These are phyloP conservation scores for Sporobolomyces phaffii DNA, from an alignment of 768 basidiomycete species.

Conservation along the genomic window DNA sequence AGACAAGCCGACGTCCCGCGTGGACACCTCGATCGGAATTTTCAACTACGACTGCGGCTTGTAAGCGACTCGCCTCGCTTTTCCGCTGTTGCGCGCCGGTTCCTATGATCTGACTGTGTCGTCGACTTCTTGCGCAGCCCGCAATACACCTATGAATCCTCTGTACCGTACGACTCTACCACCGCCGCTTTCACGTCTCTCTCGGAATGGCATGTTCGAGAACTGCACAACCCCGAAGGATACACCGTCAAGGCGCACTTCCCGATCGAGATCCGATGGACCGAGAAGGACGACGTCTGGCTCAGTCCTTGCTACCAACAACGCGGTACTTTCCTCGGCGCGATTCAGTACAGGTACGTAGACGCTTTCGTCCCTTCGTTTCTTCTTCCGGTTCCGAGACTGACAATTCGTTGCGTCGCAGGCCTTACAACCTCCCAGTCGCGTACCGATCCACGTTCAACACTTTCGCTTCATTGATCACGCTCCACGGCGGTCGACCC, in stretches of 20 bases:
- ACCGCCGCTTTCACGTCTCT: conserved; percentile 65
- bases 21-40: conserved; percentile 73
- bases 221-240: conserved; percentile 63
- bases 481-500: conserved; percentile 68
- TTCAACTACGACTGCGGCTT: conserved; percentile 86
- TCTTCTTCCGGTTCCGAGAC: too few species aligned
- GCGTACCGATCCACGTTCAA: conserved; percentile 71
- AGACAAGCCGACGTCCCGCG: conserved; percentile 35
- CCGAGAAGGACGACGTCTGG: conserved; percentile 85
- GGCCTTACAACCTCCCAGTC: conserved; percentile 65
- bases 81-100: too few species aligned
- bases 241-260: conserved; percentile 69
- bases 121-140: too few species aligned
- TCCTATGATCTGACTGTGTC: too few species aligned
- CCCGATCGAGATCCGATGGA: conserved; percentile 85
- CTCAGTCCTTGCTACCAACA: conserved; percentile 77
- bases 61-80: conserved; percentile 48
- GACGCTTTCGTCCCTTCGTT: background rate
- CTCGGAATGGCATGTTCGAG: conserved; percentile 62
- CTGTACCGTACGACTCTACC: conserved; percentile 67
- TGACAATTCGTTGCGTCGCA: conserved; percentile 38
- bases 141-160: conserved; percentile 85
- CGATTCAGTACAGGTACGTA: conserved; percentile 92
- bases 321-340: conserved; percentile 87
- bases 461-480: conserved; percentile 66